phyloP scores from a whole-genome alignment of 1,139 yeast genomes.

The Suhomyces atakaporum region DNA sequence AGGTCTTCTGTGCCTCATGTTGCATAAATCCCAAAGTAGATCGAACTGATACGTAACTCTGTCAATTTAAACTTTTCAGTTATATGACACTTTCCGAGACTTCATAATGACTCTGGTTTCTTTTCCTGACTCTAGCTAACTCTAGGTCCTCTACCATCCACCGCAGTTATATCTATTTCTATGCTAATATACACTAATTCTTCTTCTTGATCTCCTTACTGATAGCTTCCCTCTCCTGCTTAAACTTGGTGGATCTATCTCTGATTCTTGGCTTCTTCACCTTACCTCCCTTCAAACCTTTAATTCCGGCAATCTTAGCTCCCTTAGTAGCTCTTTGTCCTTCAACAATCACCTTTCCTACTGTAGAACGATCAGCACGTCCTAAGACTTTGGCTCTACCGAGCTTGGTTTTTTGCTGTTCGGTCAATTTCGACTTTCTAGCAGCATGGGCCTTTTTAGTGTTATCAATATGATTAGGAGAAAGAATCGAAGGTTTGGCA shows the following conservation, averaged over 20 bases:
- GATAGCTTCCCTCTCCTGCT: slow-evolving; percentile 36
- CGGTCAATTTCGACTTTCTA: slow-evolving; percentile 42
- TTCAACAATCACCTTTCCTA: slow-evolving; percentile 60
- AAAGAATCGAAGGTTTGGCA: slow-evolving; percentile 48
- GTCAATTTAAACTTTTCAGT: too few relatives aligned
- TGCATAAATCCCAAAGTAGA: too few relatives aligned
- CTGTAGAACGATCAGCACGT: slow-evolving; percentile 73
- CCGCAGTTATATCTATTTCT: too few relatives aligned
- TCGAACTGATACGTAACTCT: too few relatives aligned
- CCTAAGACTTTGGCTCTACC: slow-evolving; percentile 84
- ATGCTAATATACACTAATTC: slow-evolving; percentile 4
- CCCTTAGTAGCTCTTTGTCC: slow-evolving; percentile 84
- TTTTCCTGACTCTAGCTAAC: too few relatives aligned
- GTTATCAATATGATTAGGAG: slow-evolving; percentile 49
- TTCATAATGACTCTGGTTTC: too few relatives aligned
- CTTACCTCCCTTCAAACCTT: slow-evolving; percentile 50
- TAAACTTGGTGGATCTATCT: slow-evolving; percentile 64
- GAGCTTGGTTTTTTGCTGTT: slow-evolving; percentile 69
- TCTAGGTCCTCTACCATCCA: too few relatives aligned
- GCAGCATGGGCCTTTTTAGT: slow-evolving; percentile 29
- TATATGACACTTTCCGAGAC: too few relatives aligned
- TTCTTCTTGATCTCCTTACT: slow-evolving; percentile 18
- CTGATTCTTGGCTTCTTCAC: slow-evolving; percentile 66
- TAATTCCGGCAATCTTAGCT: slow-evolving; percentile 56
- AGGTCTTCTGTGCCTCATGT: too few relatives aligned